A percentile compares a stretch with the other conserved stretches of the same genome.
phyloP scores from a whole-genome alignment of 1,139 yeast genomes.

The Debaryomyces udenii region DNA sequence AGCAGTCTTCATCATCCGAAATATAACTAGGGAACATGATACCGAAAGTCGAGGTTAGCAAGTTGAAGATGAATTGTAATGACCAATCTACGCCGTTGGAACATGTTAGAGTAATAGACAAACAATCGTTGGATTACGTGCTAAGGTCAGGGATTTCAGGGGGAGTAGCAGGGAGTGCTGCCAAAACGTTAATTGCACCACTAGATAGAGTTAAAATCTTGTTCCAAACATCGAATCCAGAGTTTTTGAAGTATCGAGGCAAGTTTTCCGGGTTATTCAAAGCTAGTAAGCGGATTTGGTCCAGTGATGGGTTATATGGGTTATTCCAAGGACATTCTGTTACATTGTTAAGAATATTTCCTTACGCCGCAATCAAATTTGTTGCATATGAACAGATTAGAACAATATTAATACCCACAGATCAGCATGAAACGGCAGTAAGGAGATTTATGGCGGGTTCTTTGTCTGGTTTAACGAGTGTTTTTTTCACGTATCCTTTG shows the following conservation, averaged over 20 bases:
- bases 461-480: conserved; percentile 83
- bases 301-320: conserved; percentile 75
- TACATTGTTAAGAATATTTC: conserved; percentile 86
- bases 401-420: conserved; percentile 73
- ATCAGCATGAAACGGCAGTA: conserved; percentile 72
- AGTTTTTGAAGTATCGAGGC: conserved; percentile 78
- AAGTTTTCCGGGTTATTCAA: conserved; percentile 72
- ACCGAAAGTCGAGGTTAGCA: conserved; percentile 9
- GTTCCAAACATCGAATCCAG: conserved; percentile 94
- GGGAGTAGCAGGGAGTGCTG: conserved; percentile 94
- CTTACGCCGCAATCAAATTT: conserved; percentile 95
- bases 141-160: conserved; percentile 89
- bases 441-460: conserved; percentile 90
- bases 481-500: conserved; percentile 87
- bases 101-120: conserved; percentile 38
- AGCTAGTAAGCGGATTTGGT: conserved; percentile 71
- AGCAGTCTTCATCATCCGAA: too few species aligned
- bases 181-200: conserved; percentile 94
- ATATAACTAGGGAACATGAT: conserved; percentile 1
- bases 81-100: conserved; percentile 35
- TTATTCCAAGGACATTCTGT: conserved; percentile 96
- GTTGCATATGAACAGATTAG: conserved; percentile 97
- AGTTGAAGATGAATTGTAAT: conserved; percentile 17
- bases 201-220: conserved; percentile 90
- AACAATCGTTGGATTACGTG: conserved; percentile 76